These are phyloP conservation scores for Elsinoe ampelina DNA, from an alignment of 2,329 filamentous ascomycete genomes.

Conservation along the genomic window DNA sequence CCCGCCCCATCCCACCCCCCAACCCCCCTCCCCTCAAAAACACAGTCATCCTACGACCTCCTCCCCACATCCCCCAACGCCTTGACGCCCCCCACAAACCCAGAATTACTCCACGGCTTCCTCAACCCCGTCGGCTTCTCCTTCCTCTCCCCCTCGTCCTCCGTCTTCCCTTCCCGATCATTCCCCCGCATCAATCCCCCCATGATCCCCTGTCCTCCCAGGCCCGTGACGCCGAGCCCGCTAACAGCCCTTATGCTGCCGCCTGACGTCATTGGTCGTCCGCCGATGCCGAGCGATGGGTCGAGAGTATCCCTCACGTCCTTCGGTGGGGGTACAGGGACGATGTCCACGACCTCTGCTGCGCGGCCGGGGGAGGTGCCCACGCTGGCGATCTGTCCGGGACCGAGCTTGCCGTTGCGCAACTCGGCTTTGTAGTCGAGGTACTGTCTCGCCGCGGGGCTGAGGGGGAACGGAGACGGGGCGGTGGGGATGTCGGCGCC, in stretches of 20 bases:
- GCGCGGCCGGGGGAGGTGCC: conserved; percentile 15
- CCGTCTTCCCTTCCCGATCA: neutral
- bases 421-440: conserved; percentile 64
- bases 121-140: neutral
- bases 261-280: neutral
- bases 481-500: conserved; percentile 74
- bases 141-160: neutral
- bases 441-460: conserved; percentile 69
- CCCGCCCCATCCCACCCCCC: neutral
- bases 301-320: neutral
- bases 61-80: conserved; percentile 10
- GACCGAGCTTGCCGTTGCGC: conserved; percentile 27
- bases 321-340: conserved; percentile 5
- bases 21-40: neutral
- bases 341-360: neutral
- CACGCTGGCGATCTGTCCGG: neutral
- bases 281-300: neutral
- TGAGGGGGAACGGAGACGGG: conserved; percentile 74
- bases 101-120: conserved; percentile 12
- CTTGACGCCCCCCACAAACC: conserved; percentile 10
- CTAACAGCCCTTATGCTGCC: neutral
- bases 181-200: neutral
- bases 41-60: neutral
- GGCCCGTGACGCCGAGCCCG: neutral
- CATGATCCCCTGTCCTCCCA: neutral